Percentiles rank a stretch among this genome's conserved stretches.
phyloP scores from a whole-genome alignment of 2,329 filamentous ascomycete genomes.

The Beauveria rudraprayagi region DNA sequence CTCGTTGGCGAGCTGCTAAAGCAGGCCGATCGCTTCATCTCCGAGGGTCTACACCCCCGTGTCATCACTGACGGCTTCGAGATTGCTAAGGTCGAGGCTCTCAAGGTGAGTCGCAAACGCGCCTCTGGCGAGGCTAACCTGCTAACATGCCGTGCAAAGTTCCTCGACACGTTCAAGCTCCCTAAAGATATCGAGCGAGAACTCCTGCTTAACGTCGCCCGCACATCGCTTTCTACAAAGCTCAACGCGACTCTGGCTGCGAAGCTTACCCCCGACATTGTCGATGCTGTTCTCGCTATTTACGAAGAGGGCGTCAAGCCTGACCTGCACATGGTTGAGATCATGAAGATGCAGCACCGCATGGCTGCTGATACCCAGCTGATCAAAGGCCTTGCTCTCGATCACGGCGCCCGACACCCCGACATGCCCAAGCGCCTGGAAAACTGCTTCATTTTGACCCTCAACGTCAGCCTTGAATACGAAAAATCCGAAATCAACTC shows the following conservation, averaged over 20 bases:
- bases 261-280: slow-evolving; percentile 88
- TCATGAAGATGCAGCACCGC: slow-evolving; percentile 99
- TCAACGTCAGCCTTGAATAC: slow-evolving; percentile 96
- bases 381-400: slow-evolving; percentile 84
- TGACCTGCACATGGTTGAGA: slow-evolving; percentile 97
- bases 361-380: slow-evolving; percentile 93
- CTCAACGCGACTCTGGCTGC: slow-evolving; percentile 82
- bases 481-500: slow-evolving; percentile 99
- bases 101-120: slow-evolving; percentile 53
- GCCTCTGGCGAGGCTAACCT: slow-evolving; percentile 3
- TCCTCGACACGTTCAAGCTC: slow-evolving; percentile 91
- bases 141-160: slow-evolving; percentile 41
- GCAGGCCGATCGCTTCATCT: slow-evolving; percentile 93
- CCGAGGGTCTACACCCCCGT: slow-evolving; percentile 91
- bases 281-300: slow-evolving; percentile 92
- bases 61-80: slow-evolving; percentile 98
- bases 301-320: slow-evolving; percentile 85
- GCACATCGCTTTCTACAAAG: slow-evolving; percentile 92
- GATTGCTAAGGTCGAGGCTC: slow-evolving; percentile 84
- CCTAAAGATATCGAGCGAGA: slow-evolving; percentile 83
- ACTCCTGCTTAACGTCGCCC: slow-evolving; percentile 83
- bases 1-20: slow-evolving; percentile 94
- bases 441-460: slow-evolving; percentile 88
- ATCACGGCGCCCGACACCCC: slow-evolving; percentile 92
- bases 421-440: slow-evolving; percentile 97